Evolutionary conservation across 1,139 yeast genomes (phyloP), one percentile per base, ranked within the genome.

Genomic region (Pichia sp.): DNA sequence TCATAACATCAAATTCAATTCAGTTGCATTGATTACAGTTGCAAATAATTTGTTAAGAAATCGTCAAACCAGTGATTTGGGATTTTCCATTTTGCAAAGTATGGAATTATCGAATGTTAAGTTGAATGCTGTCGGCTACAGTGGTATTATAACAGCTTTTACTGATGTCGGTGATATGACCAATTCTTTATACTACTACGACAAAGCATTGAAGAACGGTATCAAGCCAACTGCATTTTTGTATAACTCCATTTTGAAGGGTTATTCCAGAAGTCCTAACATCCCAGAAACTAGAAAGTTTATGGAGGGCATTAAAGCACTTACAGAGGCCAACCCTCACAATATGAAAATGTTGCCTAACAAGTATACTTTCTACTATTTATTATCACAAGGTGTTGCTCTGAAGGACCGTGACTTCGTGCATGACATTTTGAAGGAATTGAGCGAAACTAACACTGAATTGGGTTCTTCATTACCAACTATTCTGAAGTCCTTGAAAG

Each of bases 171-270:
- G 89, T 6, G 75, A 76, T 47, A 61, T 76, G 29, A 70, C 67
- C 2, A 68, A 68, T 10, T 93, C 88, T 0, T 73, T 78, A 59
- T 63, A 65, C 5, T 70, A 78, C 53, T 84, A 85, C 65, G 68
- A 74, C 15, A 70, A 74, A 57, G 78, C 78, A 63, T 65, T 76
- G 45, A 62, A 68, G 50, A 63, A 66, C 50, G 78, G 78, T 8
- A 62, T 72, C 45, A 60, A 64, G 30, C 69, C 72, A 54, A 74
- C 74, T 23, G 68, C 80, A 7, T 72, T 82, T 49, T 72, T 78
- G 46, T 85, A 85, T 80, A 85, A 87, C 67, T 75, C 80, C 66
- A 74, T 87, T 69, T 78, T 87, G 58, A 73, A 72, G 38, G 81
- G 82, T 4, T 74, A 78, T 56, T 68, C 77, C 46, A 61, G 63